Evolutionary conservation across 345 rosid genomes (phyloP).

Genomic region (Populus alba): DNA sequence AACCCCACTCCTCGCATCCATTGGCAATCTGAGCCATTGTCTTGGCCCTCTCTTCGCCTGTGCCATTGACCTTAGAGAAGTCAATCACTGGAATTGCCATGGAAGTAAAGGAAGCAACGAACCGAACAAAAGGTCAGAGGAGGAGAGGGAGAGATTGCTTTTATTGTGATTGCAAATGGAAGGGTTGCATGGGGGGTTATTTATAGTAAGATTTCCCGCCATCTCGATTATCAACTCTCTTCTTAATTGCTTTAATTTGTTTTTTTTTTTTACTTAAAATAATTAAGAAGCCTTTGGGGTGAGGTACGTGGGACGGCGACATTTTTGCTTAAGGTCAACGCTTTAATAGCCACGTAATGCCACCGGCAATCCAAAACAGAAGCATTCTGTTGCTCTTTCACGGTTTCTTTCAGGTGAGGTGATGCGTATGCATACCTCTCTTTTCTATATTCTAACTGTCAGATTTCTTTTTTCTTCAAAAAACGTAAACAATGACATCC

Average conservation of each 20-base stretch:
- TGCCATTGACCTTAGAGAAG: constrained; percentile 64
- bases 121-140: not conserved
- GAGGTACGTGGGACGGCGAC: constrained; percentile 34
- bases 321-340: constrained; percentile 25
- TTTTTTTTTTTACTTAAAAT: not conserved
- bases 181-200: constrained; percentile 15
- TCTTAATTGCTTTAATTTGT: not conserved
- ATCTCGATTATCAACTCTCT: constrained; percentile 14
- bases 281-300: constrained; percentile 15
- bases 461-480: no score
- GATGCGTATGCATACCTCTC: no score
- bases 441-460: no score
- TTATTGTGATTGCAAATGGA: not conserved
- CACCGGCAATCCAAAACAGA: constrained; percentile 18
- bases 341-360: not conserved
- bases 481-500: no score
- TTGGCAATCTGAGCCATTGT: constrained; percentile 67
- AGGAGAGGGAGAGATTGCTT: not conserved
- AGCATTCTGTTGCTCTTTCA: not conserved
- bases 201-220: constrained; percentile 35
- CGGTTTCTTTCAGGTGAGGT: no score
- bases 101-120: constrained; percentile 4
- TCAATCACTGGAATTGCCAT: constrained; percentile 94
- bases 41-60: constrained; percentile 56
- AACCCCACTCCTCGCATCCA: constrained; percentile 88